Evolutionary conservation across 805 yeast genomes (phyloP), one percentile per base, ranked within the genome.

Genomic region (Zygosaccharomyces rouxii): DNA sequence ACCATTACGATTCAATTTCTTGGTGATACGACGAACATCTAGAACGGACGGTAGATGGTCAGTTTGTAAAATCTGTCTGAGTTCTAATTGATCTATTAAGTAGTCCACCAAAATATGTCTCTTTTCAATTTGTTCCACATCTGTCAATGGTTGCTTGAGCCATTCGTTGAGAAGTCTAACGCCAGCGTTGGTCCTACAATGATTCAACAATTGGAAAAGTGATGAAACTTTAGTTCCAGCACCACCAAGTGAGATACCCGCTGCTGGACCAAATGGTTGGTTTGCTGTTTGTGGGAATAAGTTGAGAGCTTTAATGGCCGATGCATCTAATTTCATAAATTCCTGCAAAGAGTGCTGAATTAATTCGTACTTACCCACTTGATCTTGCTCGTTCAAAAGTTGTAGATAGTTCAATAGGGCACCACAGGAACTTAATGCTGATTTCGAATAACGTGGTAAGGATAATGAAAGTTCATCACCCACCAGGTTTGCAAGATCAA

Each of bases 111-210:
- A 70, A 6, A 71, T 65, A 55, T 87, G 97, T 44, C 99, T 76
- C 38, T 80, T 73, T 35, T 70, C 65, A 35, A 94, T 89, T 44
- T 74, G 80, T 0, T 57, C 60, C 9, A 76, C 61, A 55, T 81
- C 80, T 46, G 95, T 83, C 42, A 94, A 74, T 0, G 99, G 99
- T 67, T 94, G 99, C 62, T 92, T 94, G 52, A 94, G 74, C 99
- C 99, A 94, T 61, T 89, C 96, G 13, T 94, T 83, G 22, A 94
- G 75, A 44, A 90, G 69, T 54, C 98, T 76, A 1, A 92, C 73
- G 6, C 99, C 99, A n/a, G 94, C 89, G 2, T 81, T 76, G 3
- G 95, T 84, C 58, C 86, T 89, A 72, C 98, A 92, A 56, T 83
- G 81, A 71, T 94, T 92, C 58, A 94, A 71, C 38, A 94, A 73